Conservation (phyloP, 1,284 basidiomycete genomes). For the Ustilago lituana region DNA sequence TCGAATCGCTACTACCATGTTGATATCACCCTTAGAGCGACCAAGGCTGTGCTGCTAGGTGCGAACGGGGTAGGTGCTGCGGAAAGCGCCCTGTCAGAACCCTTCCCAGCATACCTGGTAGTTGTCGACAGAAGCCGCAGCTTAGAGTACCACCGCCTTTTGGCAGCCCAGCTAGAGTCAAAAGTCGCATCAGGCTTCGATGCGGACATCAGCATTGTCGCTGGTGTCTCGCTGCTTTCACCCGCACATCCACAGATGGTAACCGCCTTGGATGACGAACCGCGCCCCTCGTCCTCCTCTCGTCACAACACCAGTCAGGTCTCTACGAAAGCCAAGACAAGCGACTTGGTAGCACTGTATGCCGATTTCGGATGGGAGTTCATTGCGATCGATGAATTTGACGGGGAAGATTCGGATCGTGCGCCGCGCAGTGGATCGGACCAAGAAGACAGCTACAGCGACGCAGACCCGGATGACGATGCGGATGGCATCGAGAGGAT, state of each 20-base stretch:
- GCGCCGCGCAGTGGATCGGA: background rate
- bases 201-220: constrained; percentile 40
- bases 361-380: constrained; percentile 59
- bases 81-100: constrained; percentile 4
- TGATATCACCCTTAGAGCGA: constrained; percentile 45
- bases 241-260: constrained; percentile 10
- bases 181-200: constrained; percentile 23
- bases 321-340: constrained; percentile 4
- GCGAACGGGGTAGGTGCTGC: background rate
- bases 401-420: constrained; percentile 3
- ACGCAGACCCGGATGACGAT: constrained; percentile 26
- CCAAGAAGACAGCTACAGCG: constrained; percentile 19
- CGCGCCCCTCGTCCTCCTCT: background rate
- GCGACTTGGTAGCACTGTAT: constrained; percentile 51
- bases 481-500: constrained; percentile 52
- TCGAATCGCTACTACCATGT: constrained; percentile 58
- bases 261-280: constrained; percentile 17
- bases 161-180: constrained; percentile 17
- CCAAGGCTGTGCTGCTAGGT: constrained; percentile 9
- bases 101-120: constrained; percentile 34
- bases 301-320: background rate
- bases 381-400: constrained; percentile 45
- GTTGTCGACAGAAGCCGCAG: constrained; percentile 33
- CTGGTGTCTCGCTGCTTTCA: constrained; percentile 23
- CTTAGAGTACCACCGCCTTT: constrained; percentile 20